Evolutionary conservation across 805 yeast species (phyloP).

Genomic region (Scheffersomyces stipitis): DNA sequence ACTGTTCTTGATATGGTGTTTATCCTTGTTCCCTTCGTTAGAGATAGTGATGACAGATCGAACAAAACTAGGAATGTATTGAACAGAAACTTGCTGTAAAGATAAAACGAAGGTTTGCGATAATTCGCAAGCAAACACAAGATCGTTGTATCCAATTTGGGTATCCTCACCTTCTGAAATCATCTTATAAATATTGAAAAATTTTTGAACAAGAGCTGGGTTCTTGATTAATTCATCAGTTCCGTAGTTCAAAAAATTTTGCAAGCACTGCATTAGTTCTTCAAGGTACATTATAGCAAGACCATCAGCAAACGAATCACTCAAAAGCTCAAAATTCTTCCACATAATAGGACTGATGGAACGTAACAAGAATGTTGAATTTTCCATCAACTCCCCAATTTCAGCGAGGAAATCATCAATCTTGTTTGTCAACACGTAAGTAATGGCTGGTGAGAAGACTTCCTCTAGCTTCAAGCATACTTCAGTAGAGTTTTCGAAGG

Average conservation of each 20-base stretch:
- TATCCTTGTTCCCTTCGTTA: slow-evolving; percentile 23
- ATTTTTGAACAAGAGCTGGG: slow-evolving; percentile 46
- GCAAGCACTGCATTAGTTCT: slow-evolving; percentile 71
- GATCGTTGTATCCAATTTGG: slow-evolving; percentile 52
- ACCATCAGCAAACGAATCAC: slow-evolving; percentile 32
- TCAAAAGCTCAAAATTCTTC: slow-evolving; percentile 59
- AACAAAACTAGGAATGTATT: slow-evolving; percentile 48
- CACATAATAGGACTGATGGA: slow-evolving; percentile 66
- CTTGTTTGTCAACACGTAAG: slow-evolving; percentile 62
- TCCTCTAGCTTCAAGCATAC: slow-evolving; percentile 65
- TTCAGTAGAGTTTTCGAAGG: slow-evolving; percentile 78
- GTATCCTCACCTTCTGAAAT: slow-evolving; percentile 48
- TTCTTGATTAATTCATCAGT: slow-evolving; percentile 39
- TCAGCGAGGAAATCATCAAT: slow-evolving; percentile 76
- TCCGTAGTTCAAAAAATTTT: slow-evolving; percentile 64
- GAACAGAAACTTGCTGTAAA: slow-evolving; percentile 47
- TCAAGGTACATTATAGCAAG: slow-evolving; percentile 68
- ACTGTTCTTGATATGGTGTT: slow-evolving; percentile 29
- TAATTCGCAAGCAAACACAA: slow-evolving; percentile 58
- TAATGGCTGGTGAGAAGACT: slow-evolving; percentile 67
- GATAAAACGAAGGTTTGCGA: slow-evolving; percentile 64
- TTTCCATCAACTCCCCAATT: slow-evolving; percentile 66
- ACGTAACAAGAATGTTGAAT: slow-evolving; percentile 38
- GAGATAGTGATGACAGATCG: slow-evolving; percentile 43
- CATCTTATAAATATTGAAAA: slow-evolving; percentile 50